These are phyloP conservation scores for Fraxinus albicans DNA, from an alignment of 305 asterid genomes.

Conservation along the genomic window DNA sequence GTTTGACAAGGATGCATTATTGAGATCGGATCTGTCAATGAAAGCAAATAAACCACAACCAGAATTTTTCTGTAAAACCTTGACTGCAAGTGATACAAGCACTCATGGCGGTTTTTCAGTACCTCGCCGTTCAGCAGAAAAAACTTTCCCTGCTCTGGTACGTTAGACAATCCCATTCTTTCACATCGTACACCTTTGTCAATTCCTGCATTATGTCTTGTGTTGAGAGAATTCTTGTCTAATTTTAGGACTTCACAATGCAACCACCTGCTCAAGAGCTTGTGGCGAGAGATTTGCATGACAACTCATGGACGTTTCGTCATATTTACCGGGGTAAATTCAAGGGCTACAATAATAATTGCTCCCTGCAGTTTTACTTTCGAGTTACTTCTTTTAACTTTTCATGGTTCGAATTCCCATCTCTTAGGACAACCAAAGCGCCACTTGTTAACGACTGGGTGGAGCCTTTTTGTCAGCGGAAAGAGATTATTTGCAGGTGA, in stretches of 20 bases:
- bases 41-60: slow-evolving; percentile 74
- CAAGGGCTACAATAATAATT: neutral
- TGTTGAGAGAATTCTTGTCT: neutral
- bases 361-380: neutral
- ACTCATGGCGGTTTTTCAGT: slow-evolving; percentile 98
- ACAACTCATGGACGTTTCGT: slow-evolving; percentile 87
- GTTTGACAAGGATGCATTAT: slow-evolving; percentile 85
- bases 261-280: slow-evolving; percentile 99
- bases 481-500: slow-evolving; percentile 90
- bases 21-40: slow-evolving; percentile 80
- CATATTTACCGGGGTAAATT: slow-evolving; percentile 88
- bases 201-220: neutral
- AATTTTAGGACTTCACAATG: slow-evolving; percentile 75
- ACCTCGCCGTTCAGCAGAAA: slow-evolving; percentile 97
- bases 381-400: neutral
- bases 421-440: slow-evolving; percentile 89
- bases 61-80: slow-evolving; percentile 91
- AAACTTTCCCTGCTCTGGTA: slow-evolving; percentile 85
- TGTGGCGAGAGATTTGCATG: slow-evolving; percentile 86
- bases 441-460: slow-evolving; percentile 93
- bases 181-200: neutral
- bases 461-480: slow-evolving; percentile 93
- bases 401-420: slow-evolving; percentile 7
- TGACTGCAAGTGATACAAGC: slow-evolving; percentile 98
- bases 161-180: slow-evolving; percentile 4